Evolutionary conservation across 2,329 filamentous ascomycete genomes (phyloP).

Genomic region (Fusarium sp.): DNA sequence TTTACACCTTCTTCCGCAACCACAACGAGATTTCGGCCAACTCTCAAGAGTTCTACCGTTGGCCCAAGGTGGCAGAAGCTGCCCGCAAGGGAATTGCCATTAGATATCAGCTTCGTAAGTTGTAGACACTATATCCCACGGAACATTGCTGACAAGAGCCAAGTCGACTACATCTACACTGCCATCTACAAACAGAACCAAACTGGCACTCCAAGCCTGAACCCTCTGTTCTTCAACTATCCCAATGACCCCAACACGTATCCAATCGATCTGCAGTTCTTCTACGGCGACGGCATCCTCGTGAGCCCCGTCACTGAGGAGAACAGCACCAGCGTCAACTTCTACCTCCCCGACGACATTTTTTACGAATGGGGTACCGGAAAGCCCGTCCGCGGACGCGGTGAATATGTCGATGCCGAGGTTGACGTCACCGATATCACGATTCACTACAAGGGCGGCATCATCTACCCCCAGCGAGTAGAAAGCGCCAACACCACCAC

Average conservation of each 20-base stretch:
- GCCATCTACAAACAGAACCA: conserved; percentile 70
- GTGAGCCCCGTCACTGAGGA: conserved; percentile 61
- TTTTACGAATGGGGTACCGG: conserved; percentile 65
- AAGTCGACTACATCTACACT: conserved; percentile 80
- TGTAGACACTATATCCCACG: rapidly evolving
- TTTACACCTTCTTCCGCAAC: conserved; percentile 77
- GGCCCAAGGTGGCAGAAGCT: conserved; percentile 69
- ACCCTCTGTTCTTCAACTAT: conserved; percentile 79
- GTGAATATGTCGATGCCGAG: conserved; percentile 42
- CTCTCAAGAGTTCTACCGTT: conserved; percentile 75
- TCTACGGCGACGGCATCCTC: conserved; percentile 60
- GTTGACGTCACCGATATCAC: conserved; percentile 65
- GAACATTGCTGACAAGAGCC: not conserved
- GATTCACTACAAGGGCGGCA: conserved; percentile 73
- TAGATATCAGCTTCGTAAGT: conserved; percentile 69
- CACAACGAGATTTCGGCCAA: conserved; percentile 62
- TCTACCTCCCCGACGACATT: conserved; percentile 61
- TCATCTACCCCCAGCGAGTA: conserved; percentile 69
- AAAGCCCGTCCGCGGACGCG: conserved; percentile 53
- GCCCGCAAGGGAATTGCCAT: conserved; percentile 75
- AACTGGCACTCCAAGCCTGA: conserved; percentile 73
- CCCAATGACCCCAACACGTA: conserved; percentile 60
- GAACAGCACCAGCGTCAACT: conserved; percentile 53
- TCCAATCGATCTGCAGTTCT: conserved; percentile 60
- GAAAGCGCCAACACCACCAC: conserved; percentile 71